phyloP scores from a whole-genome alignment of 352 stramenopile genomes.

The Pythium grandisporangium region DNA sequence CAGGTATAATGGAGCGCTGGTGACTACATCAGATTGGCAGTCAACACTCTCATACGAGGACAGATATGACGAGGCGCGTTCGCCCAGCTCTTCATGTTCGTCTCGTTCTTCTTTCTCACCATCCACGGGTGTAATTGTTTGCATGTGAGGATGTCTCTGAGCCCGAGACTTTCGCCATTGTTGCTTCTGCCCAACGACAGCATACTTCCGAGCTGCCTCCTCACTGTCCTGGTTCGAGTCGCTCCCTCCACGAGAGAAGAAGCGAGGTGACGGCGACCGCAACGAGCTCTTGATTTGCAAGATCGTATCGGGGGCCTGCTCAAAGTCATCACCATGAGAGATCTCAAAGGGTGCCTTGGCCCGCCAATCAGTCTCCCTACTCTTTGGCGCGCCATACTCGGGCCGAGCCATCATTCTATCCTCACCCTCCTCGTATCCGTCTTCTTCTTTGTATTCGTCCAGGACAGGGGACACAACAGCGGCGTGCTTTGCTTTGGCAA shows the following conservation, averaged over 20 bases:
- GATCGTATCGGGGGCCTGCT: no score
- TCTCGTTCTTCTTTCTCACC: constrained; percentile 12
- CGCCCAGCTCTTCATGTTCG: constrained; percentile 8
- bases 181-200: constrained; percentile 52
- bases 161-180: constrained; percentile 41
- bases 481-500: constrained; percentile 33
- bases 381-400: no score
- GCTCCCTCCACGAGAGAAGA: constrained; percentile 12
- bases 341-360: no score
- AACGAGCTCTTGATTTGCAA: constrained; percentile 15
- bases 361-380: no score
- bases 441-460: constrained; percentile 17
- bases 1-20: neutral
- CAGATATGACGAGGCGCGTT: constrained; percentile 14
- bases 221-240: constrained; percentile 35
- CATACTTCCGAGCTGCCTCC: constrained; percentile 33
- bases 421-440: no score
- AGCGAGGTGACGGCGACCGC: constrained; percentile 4
- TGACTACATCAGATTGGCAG: no score
- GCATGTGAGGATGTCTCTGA: constrained; percentile 18
- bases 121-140: constrained; percentile 31
- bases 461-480: constrained; percentile 42
- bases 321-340: no score
- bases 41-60: constrained; percentile 10
- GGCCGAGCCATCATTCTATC: no score